Conservation (phyloP, 257 asterid species). For the Solanum medicagineum region DNA sequence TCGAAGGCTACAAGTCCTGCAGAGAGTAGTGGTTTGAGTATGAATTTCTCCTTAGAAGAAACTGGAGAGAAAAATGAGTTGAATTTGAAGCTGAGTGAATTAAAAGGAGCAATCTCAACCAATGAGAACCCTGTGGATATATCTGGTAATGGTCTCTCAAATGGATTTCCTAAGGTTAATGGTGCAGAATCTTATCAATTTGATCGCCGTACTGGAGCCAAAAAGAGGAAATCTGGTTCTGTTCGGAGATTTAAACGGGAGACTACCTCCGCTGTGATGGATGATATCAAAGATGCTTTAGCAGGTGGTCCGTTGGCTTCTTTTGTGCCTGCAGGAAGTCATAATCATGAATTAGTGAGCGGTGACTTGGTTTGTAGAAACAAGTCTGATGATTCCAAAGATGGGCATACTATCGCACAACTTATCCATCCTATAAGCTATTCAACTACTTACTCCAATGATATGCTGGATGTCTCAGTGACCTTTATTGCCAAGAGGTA, state of each 20-base stretch:
- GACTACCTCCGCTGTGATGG: constrained; percentile 14
- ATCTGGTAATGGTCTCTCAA: constrained; percentile 14
- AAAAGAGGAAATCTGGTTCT: constrained; percentile 77
- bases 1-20: background rate
- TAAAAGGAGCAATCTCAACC: constrained; percentile 25
- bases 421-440: constrained; percentile 72
- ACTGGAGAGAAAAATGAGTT: constrained; percentile 34
- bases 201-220: constrained; percentile 75
- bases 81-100: constrained; percentile 52
- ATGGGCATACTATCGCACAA: constrained; percentile 45
- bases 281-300: constrained; percentile 22
- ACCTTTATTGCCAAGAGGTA: constrained; percentile 83
- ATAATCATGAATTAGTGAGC: constrained; percentile 15
- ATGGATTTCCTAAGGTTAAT: constrained; percentile 29
- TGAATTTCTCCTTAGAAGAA: constrained; percentile 15
- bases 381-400: constrained; percentile 31
- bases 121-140: constrained; percentile 13
- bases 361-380: constrained; percentile 15
- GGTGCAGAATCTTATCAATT: constrained; percentile 22
- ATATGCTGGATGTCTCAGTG: constrained; percentile 48
- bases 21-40: constrained; percentile 10
- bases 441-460: constrained; percentile 33
- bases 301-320: constrained; percentile 5
- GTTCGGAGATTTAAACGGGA: constrained; percentile 81
- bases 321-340: constrained; percentile 20